A percentile compares a stretch with the other conserved stretches of the same genome.
Conservation (phyloP, 2,329 filamentous ascomycete genomes). For the Pyrenochaeta sp. region DNA sequence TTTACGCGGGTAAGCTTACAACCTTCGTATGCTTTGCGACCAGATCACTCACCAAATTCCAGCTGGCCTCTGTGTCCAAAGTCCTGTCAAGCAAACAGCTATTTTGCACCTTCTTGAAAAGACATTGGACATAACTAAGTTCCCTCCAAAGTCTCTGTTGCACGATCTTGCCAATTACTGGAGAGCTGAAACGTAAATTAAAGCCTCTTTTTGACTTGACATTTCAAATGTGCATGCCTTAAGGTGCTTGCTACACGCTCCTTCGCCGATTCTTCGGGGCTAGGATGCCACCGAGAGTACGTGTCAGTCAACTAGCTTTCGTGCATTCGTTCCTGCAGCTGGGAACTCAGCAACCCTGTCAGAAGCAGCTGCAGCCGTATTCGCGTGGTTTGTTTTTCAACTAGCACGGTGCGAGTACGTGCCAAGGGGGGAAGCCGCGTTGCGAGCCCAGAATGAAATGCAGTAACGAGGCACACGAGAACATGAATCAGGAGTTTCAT, state of each 20-base stretch:
- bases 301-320: neutral
- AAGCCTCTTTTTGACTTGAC: neutral
- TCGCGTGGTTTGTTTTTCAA: neutral
- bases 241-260: neutral
- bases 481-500: slow-evolving; percentile 5
- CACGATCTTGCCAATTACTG: slow-evolving; percentile 41
- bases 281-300: neutral
- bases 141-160: slow-evolving; percentile 39
- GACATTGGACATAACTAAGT: slow-evolving; percentile 39
- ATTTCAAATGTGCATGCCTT: neutral
- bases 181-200: slow-evolving; percentile 29
- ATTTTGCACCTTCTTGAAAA: slow-evolving; percentile 38
- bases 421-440: slow-evolving; percentile 1
- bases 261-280: neutral
- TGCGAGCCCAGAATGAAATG: slow-evolving; percentile 4
- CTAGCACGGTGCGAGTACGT: neutral
- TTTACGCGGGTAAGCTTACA: slow-evolving; percentile 40
- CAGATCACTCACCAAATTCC: slow-evolving; percentile 8
- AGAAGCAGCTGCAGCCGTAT: neutral
- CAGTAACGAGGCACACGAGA: neutral
- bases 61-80: slow-evolving; percentile 45
- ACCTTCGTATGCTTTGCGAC: neutral
- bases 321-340: neutral
- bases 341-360: neutral
- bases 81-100: slow-evolving; percentile 34